Percentiles rank a stretch among this genome's conserved stretches.
Evolutionary conservation across 345 rosid species (phyloP).

Genomic region (Dovyalis caffra): DNA sequence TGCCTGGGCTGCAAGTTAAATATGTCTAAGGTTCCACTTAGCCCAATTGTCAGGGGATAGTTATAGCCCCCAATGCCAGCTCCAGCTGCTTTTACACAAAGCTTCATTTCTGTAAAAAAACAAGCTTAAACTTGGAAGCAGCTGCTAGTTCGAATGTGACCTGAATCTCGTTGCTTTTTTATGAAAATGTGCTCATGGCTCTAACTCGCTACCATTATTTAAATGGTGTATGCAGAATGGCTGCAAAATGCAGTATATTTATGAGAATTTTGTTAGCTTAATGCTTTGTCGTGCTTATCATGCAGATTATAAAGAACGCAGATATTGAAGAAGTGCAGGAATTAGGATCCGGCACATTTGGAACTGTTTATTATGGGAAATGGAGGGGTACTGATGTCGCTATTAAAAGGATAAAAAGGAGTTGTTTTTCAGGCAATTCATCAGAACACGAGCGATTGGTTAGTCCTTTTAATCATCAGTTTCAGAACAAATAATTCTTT

Average conservation of each 20-base stretch:
- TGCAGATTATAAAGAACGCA: slow-evolving; percentile 65
- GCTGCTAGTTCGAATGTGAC: background rate
- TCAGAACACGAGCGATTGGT: slow-evolving; percentile 89
- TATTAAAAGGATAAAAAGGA: slow-evolving; percentile 82
- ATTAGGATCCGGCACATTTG: slow-evolving; percentile 91
- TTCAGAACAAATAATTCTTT: background rate
- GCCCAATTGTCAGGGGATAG: background rate
- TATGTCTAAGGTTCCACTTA: background rate
- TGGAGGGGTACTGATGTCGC: slow-evolving; percentile 99
- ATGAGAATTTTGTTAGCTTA: background rate
- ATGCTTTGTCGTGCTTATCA: background rate
- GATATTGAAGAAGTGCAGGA: slow-evolving; percentile 86
- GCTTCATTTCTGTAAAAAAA: background rate
- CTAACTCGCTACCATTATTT: background rate
- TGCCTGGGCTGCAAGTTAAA: background rate
- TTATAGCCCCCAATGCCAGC: background rate
- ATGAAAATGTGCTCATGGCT: background rate
- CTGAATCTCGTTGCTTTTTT: background rate
- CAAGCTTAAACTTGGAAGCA: background rate
- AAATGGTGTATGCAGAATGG: background rate
- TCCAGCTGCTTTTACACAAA: background rate
- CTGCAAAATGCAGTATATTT: background rate
- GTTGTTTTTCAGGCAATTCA: slow-evolving; percentile 71
- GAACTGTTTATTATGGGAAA: slow-evolving; percentile 84
- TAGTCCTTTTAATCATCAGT: slow-evolving; percentile 20